Evolutionary conservation across 2,329 filamentous ascomycete species (phyloP).

Genomic region (Metarhizium rileyi): DNA sequence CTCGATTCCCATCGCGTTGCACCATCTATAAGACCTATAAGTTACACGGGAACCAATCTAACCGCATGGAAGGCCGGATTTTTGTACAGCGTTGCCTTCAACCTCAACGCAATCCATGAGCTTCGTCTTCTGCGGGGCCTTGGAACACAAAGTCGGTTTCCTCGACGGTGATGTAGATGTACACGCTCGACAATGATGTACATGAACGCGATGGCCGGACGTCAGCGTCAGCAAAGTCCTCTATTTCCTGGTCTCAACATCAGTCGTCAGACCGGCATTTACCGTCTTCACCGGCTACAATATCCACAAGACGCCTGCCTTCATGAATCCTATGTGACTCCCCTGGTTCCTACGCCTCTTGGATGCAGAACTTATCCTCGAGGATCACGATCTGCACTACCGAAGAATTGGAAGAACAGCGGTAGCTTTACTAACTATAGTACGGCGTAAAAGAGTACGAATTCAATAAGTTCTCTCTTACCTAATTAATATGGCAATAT

Average conservation of each 20-base stretch:
- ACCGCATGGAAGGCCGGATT: conserved; percentile 6
- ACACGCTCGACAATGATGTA: conserved; percentile 7
- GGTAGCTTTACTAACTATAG: too few relatives aligned
- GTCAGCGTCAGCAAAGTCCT: conserved; percentile 3
- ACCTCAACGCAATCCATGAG: conserved; percentile 6
- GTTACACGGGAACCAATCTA: conserved; percentile 6
- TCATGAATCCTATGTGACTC: too few relatives aligned
- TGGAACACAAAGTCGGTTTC: conserved; percentile 3
- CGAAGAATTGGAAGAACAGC: conserved; percentile 9
- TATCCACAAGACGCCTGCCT: neutral
- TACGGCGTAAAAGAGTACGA: too few relatives aligned
- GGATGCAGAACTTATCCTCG: conserved; percentile 5
- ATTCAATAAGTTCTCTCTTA: too few relatives aligned
- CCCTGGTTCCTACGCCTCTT: conserved; percentile 1
- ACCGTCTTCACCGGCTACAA: conserved; percentile 4
- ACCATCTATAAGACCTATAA: conserved; percentile 5
- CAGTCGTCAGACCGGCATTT: conserved; percentile 3
- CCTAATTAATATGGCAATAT: too few relatives aligned
- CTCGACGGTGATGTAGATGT: conserved; percentile 7
- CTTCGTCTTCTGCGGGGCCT: conserved; percentile 3
- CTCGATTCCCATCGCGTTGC: conserved; percentile 4
- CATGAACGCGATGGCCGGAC: conserved; percentile 7
- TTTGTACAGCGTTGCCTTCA: conserved; percentile 5
- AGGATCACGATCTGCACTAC: conserved; percentile 8
- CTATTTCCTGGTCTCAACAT: conserved; percentile 2